phyloP scores from a whole-genome alignment of 495 filamentous ascomycete species.

The Xylaria castorea region DNA sequence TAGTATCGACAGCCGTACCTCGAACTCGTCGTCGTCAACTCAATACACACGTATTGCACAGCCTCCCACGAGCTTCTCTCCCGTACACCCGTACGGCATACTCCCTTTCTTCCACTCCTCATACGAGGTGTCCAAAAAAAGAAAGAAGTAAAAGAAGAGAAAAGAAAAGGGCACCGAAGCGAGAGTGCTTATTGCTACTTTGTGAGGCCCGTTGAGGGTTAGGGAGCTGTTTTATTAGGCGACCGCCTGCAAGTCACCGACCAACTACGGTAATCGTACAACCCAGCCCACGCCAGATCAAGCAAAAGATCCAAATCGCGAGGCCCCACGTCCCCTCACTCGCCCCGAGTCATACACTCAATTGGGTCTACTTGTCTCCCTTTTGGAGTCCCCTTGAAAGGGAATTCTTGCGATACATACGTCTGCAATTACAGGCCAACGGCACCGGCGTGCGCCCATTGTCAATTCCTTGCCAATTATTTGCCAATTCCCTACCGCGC shows the following conservation, averaged over 20 bases:
- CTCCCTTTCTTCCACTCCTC: not conserved
- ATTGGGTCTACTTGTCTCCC: not conserved
- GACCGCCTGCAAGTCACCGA: not conserved
- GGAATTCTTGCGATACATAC: not conserved
- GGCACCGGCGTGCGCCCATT: not conserved
- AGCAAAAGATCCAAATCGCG: conserved; percentile 10
- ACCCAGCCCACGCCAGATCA: conserved; percentile 3
- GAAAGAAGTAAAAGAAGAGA: not conserved
- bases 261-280: conserved; percentile 4
- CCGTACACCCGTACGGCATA: not conserved
- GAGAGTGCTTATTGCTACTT: not conserved
- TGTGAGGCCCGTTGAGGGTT: not conserved
- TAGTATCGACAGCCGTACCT: not conserved
- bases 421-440: not conserved
- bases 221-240: not conserved
- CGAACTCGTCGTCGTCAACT: conserved; percentile 4
- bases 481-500: not conserved
- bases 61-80: conserved; percentile 9
- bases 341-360: conserved; percentile 7
- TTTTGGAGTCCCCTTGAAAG: conserved; percentile 2
- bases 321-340: conserved; percentile 28
- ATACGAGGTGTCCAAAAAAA: conserved; percentile 13
- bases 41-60: conserved; percentile 9
- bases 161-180: not conserved
- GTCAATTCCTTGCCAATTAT: not conserved